Percentiles rank a stretch among this genome's conserved stretches.
Evolutionary conservation across 129 eudicot genomes (phyloP).

Genomic region (Tanacetum coccineum): DNA sequence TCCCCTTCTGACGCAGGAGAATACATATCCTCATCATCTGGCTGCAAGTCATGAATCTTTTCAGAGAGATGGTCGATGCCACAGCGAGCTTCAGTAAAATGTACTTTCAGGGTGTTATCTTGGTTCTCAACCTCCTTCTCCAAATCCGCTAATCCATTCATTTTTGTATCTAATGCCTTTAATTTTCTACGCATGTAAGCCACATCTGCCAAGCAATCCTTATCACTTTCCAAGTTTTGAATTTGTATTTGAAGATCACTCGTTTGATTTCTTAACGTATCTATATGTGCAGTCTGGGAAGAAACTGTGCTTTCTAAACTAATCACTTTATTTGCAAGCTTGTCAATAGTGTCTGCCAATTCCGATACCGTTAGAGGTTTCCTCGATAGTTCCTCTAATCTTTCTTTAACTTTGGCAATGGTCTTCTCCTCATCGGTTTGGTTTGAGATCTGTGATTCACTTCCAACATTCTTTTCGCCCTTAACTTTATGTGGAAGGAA

Average conservation of each 20-base stretch:
- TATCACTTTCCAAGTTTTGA: slow-evolving; percentile 60
- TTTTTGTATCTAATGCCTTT: slow-evolving; percentile 47
- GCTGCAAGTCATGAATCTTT: slow-evolving; percentile 48
- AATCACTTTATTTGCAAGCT: slow-evolving; percentile 66
- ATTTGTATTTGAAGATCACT: slow-evolving; percentile 57
- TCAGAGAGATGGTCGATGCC: slow-evolving; percentile 46
- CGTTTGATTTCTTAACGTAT: slow-evolving; percentile 52
- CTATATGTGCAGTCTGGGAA: slow-evolving; percentile 60
- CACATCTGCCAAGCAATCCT: slow-evolving; percentile 39
- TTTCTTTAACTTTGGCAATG: slow-evolving; percentile 21
- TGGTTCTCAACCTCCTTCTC: slow-evolving; percentile 43
- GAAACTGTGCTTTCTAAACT: slow-evolving; percentile 58
- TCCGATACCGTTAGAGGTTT: slow-evolving; percentile 49
- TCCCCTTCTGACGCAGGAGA: slow-evolving; percentile 24
- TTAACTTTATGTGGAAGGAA: slow-evolving; percentile 25
- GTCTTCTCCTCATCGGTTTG: slow-evolving; percentile 18
- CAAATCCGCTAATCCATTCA: slow-evolving; percentile 38
- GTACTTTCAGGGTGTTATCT: slow-evolving; percentile 32
- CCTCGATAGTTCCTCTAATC: slow-evolving; percentile 25
- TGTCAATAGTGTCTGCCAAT: slow-evolving; percentile 69
- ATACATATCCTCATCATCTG: slow-evolving; percentile 52
- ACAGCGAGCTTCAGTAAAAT: slow-evolving; percentile 47
- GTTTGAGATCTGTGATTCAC: slow-evolving; percentile 7
- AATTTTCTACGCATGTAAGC: slow-evolving; percentile 37
- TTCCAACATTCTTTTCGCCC: slow-evolving; percentile 1